Conservation (phyloP, 1,139 yeast species). For the Geotrichum australiense region DNA sequence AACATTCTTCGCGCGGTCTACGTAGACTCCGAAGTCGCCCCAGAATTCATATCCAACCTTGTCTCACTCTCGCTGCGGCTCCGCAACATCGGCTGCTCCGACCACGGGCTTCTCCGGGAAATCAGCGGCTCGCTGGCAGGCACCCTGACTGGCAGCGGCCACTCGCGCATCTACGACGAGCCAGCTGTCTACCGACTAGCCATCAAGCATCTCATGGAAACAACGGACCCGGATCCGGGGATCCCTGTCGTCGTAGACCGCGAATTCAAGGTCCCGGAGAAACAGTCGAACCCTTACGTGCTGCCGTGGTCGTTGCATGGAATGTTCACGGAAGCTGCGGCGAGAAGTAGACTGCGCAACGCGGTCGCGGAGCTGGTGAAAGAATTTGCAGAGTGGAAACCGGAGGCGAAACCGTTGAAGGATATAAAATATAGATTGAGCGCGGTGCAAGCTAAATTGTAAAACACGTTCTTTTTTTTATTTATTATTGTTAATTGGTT, state of each 20-base stretch:
- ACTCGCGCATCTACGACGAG: constrained; percentile 82
- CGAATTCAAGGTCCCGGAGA: constrained; percentile 29
- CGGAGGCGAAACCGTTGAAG: constrained; percentile 70
- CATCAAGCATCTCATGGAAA: constrained; percentile 64
- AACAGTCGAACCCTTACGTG: constrained; percentile 67
- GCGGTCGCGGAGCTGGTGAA: constrained; percentile 56
- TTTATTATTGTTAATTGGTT: too few species aligned
- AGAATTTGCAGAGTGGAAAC: constrained; percentile 79
- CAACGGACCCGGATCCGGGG: constrained; percentile 47
- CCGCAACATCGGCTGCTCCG: constrained; percentile 34
- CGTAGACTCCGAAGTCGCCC: constrained; percentile 56
- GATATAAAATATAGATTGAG: constrained; percentile 78
- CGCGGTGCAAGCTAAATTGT: constrained; percentile 41
- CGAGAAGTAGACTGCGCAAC: constrained; percentile 36
- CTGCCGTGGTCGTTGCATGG: constrained; percentile 94
- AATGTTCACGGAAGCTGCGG: constrained; percentile 48
- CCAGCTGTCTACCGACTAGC: constrained; percentile 80
- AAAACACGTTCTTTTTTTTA: constrained; percentile 11
- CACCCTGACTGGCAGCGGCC: constrained; percentile 90
- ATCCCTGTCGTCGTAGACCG: constrained; percentile 24
- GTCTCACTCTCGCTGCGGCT: constrained; percentile 40
- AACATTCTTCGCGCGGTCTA: constrained; percentile 84
- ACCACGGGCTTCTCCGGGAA: constrained; percentile 54
- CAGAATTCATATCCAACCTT: constrained; percentile 47
- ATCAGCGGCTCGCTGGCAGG: constrained; percentile 80